These are phyloP conservation scores for Aspergillus neoniger DNA, from an alignment of 2,329 filamentous ascomycete species.

Conservation along the genomic window DNA sequence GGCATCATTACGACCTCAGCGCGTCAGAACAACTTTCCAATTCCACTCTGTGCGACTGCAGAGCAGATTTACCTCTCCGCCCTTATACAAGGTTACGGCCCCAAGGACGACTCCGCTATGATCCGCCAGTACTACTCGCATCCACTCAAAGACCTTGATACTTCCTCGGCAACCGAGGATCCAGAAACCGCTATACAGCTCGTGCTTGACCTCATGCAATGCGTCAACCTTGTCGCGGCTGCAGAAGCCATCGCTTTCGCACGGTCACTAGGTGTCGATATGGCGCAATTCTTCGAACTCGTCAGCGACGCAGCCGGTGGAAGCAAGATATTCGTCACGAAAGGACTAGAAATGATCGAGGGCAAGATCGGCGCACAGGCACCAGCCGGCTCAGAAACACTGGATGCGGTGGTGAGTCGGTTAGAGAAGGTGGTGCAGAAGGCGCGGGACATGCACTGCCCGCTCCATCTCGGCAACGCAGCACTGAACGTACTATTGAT, in stretches of 20 bases:
- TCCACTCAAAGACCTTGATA: slow-evolving; percentile 42
- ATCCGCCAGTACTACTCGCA: slow-evolving; percentile 55
- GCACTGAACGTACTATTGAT: slow-evolving; percentile 38
- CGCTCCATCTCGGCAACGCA: slow-evolving; percentile 41
- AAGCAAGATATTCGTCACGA: slow-evolving; percentile 47
- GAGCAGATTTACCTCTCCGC: slow-evolving; percentile 67
- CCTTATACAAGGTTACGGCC: slow-evolving; percentile 58
- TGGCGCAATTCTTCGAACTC: slow-evolving; percentile 49
- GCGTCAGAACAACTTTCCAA: slow-evolving; percentile 58
- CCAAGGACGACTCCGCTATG: slow-evolving; percentile 58
- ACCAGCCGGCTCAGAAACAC: slow-evolving; percentile 36
- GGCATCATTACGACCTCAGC: slow-evolving; percentile 69
- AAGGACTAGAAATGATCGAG: slow-evolving; percentile 41
- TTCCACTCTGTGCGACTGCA: slow-evolving; percentile 62
- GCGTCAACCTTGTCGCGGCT: slow-evolving; percentile 53
- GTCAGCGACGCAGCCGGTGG: slow-evolving; percentile 52
- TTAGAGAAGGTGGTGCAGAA: slow-evolving; percentile 47
- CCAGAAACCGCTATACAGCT: slow-evolving; percentile 41
- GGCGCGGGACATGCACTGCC: slow-evolving; percentile 41
- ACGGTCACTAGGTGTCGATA: slow-evolving; percentile 47
- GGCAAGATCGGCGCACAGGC: slow-evolving; percentile 26
- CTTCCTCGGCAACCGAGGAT: slow-evolving; percentile 35
- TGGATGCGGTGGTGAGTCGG: slow-evolving; percentile 41
- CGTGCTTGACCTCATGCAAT: slow-evolving; percentile 46
- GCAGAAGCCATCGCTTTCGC: slow-evolving; percentile 53